Percentiles rank a stretch among this genome's conserved stretches.
These are phyloP conservation scores for Glycine tomentella DNA, from an alignment of 306 rosid species.

Conservation along the genomic window DNA sequence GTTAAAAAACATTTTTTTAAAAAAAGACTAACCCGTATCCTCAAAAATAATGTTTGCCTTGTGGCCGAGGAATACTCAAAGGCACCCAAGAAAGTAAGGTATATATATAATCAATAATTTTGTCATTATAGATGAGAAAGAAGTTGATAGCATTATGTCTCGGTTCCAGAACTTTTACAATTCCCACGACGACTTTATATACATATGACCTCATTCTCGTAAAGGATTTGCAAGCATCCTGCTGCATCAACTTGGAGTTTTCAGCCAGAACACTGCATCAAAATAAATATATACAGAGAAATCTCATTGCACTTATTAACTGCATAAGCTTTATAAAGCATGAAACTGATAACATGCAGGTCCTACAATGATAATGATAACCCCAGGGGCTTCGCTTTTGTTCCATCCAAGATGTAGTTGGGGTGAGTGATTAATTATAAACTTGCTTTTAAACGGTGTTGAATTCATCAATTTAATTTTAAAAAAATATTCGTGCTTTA, in stretches of 20 bases:
- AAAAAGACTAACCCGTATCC: no score
- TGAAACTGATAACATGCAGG: background rate
- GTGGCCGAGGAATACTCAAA: no score
- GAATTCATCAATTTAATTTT: no score
- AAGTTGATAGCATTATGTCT: background rate
- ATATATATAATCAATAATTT: background rate
- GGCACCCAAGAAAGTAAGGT: background rate
- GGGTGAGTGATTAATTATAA: background rate
- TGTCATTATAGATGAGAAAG: background rate
- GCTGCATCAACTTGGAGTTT: constrained; percentile 1
- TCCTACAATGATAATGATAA: background rate
- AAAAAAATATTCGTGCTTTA: no score
- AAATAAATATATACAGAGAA: background rate
- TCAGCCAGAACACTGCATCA: constrained; percentile 4
- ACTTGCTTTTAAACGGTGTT: no score
- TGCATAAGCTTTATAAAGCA: background rate
- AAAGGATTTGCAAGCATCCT: background rate
- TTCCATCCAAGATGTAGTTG: background rate
- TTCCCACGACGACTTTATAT: background rate
- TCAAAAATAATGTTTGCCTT: no score
- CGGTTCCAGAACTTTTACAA: background rate
- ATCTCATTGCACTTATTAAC: background rate
- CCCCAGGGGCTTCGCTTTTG: background rate
- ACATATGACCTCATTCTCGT: background rate
- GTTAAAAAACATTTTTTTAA: no score